phyloP scores from a whole-genome alignment of 352 stramenopile species.

The Vaucheria bursata region DNA sequence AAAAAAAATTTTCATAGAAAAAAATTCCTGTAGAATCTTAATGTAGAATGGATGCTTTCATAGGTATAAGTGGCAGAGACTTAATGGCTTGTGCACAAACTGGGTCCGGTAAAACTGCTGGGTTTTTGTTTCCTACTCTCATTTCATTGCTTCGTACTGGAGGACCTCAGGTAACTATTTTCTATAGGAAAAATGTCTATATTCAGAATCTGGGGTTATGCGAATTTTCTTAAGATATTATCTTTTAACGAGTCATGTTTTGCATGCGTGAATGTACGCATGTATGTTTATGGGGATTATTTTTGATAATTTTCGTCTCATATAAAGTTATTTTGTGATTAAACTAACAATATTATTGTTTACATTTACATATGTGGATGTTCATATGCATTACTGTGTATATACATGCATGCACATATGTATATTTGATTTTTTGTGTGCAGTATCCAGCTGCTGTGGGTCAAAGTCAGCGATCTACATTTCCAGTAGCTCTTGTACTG shows the following conservation, averaged over 20 bases:
- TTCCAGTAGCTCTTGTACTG: constrained; percentile 78
- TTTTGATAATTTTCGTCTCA: too few species aligned
- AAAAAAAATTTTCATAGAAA: too few species aligned
- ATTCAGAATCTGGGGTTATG: neutral
- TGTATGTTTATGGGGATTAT: too few species aligned
- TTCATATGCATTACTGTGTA: too few species aligned
- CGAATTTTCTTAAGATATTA: neutral
- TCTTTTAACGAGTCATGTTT: neutral
- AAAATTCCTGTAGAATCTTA: too few species aligned
- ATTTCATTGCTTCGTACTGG: constrained; percentile 83
- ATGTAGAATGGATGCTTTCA: too few species aligned
- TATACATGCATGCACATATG: too few species aligned
- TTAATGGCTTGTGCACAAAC: constrained; percentile 99
- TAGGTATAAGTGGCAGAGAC: constrained; percentile 77
- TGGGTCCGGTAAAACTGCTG: constrained; percentile 89
- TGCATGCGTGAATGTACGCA: too few species aligned
- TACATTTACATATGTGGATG: constrained; percentile 4
- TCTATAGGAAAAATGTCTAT: neutral
- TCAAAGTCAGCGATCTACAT: constrained; percentile 65
- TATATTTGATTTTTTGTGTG: neutral
- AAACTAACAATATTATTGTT: neutral
- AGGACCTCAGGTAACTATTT: constrained; percentile 34
- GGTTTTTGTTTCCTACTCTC: constrained; percentile 92
- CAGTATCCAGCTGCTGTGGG: constrained; percentile 30
- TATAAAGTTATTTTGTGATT: too few species aligned